phyloP scores from a whole-genome alignment of 305 asterid species.

The Fraxinus sp. region DNA sequence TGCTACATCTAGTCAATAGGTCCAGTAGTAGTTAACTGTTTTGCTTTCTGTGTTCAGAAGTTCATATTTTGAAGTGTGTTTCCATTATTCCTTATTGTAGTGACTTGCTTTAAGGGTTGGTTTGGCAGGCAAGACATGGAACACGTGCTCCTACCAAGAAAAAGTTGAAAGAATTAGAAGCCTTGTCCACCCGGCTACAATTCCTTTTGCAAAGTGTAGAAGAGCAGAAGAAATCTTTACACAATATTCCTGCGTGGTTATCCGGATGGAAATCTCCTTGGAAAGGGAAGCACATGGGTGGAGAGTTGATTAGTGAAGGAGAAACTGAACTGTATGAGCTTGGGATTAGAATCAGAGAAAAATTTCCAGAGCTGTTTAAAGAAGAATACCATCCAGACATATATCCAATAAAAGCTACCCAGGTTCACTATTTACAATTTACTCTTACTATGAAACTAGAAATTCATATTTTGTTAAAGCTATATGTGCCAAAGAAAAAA shows the following conservation, averaged over 20 bases:
- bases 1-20: not conserved
- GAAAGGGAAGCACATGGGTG: slow-evolving; percentile 79
- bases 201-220: slow-evolving; percentile 50
- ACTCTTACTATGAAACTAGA: slow-evolving; percentile 7
- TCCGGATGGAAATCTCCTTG: slow-evolving; percentile 86
- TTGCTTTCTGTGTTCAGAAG: not conserved
- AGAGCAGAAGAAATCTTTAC: slow-evolving; percentile 42
- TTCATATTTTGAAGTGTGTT: not conserved
- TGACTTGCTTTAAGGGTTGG: slow-evolving; percentile 25
- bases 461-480: slow-evolving; percentile 16
- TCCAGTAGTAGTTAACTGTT: not conserved
- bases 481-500: not conserved
- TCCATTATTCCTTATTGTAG: not conserved
- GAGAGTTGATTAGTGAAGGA: slow-evolving; percentile 76
- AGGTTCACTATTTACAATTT: slow-evolving; percentile 45
- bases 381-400: slow-evolving; percentile 85
- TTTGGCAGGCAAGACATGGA: slow-evolving; percentile 84
- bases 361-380: slow-evolving; percentile 59
- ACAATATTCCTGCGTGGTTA: slow-evolving; percentile 68
- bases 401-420: slow-evolving; percentile 85
- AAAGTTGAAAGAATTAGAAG: slow-evolving; percentile 66
- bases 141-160: slow-evolving; percentile 96
- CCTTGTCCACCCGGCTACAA: slow-evolving; percentile 55
- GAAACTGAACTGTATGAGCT: slow-evolving; percentile 80
- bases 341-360: slow-evolving; percentile 72